Evolutionary conservation across 352 stramenopile species (phyloP).

Genomic region (Phytophthora agathidicida): DNA sequence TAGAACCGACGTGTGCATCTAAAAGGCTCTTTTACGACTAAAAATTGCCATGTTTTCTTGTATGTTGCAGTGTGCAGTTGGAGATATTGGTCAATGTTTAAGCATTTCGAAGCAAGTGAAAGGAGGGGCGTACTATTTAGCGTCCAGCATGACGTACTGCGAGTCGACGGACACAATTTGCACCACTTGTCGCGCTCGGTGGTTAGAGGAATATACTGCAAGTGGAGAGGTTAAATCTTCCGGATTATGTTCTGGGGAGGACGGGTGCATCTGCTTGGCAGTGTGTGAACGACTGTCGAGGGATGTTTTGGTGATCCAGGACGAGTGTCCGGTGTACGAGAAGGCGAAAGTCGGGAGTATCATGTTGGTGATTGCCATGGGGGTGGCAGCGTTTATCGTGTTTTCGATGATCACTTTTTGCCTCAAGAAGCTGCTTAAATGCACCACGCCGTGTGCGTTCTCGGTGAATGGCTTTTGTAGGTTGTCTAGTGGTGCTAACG

Average conservation of each 20-base stretch:
- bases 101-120: constrained; percentile 16
- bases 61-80: constrained; percentile 37
- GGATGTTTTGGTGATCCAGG: constrained; percentile 20
- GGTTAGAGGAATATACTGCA: constrained; percentile 28
- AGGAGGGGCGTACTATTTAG: constrained; percentile 51
- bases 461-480: not conserved
- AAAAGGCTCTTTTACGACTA: too few species aligned
- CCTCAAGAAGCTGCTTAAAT: constrained; percentile 16
- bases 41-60: not conserved
- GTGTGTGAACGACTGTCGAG: constrained; percentile 37
- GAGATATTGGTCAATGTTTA: constrained; percentile 33
- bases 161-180: constrained; percentile 40
- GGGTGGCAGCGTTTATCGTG: constrained; percentile 19
- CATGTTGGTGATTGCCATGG: constrained; percentile 23
- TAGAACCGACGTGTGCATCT: too few species aligned
- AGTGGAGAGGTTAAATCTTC: constrained; percentile 18
- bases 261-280: constrained; percentile 48
- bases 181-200: constrained; percentile 29
- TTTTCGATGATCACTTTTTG: constrained; percentile 29
- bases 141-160: constrained; percentile 53
- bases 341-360: constrained; percentile 21
- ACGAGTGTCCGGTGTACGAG: constrained; percentile 24
- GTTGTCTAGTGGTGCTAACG: not conserved
- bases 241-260: constrained; percentile 22
- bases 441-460: constrained; percentile 14